Evolutionary conservation across 306 rosid genomes (phyloP).

Genomic region (Comarum palustre): DNA sequence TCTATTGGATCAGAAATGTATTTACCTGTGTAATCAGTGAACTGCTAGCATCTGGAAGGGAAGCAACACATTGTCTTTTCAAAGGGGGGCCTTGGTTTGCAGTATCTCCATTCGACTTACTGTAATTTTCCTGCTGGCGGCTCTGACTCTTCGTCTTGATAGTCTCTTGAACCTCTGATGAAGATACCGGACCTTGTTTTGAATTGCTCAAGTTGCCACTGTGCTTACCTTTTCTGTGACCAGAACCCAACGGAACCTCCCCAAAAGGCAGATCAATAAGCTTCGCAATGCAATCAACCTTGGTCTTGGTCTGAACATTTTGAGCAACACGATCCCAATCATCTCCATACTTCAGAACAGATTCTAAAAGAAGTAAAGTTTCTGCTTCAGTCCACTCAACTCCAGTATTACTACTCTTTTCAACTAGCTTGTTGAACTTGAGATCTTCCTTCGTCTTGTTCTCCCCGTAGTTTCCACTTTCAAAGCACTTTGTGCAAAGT

Average conservation of each 20-base stretch:
- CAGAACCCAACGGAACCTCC: constrained; percentile 57
- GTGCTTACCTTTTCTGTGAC: constrained; percentile 35
- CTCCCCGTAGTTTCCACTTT: constrained; percentile 67
- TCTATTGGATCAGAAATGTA: constrained; percentile 5
- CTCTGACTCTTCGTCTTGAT: constrained; percentile 40
- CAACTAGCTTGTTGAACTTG: constrained; percentile 40
- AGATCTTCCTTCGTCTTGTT: constrained; percentile 59
- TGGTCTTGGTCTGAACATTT: constrained; percentile 67
- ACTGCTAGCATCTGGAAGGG: constrained; percentile 56
- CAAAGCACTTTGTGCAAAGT: constrained; percentile 63
- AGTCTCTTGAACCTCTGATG: constrained; percentile 47
- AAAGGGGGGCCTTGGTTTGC: constrained; percentile 51
- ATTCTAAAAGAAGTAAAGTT: constrained; percentile 81
- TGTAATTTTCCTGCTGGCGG: constrained; percentile 38
- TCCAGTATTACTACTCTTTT: constrained; percentile 32
- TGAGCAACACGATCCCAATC: constrained; percentile 91
- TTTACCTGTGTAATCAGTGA: constrained; percentile 78
- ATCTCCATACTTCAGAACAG: constrained; percentile 90
- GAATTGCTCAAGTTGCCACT: constrained; percentile 35
- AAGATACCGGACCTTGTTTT: constrained; percentile 37
- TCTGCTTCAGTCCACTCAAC: constrained; percentile 86
- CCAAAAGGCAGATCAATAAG: constrained; percentile 90
- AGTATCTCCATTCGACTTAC: constrained; percentile 53
- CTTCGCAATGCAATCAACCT: constrained; percentile 74
- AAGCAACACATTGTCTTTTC: constrained; percentile 52